Evolutionary conservation across 805 yeast genomes (phyloP), one percentile per base, ranked within the genome.

Genomic region (Yarrowia yakushimensis): DNA sequence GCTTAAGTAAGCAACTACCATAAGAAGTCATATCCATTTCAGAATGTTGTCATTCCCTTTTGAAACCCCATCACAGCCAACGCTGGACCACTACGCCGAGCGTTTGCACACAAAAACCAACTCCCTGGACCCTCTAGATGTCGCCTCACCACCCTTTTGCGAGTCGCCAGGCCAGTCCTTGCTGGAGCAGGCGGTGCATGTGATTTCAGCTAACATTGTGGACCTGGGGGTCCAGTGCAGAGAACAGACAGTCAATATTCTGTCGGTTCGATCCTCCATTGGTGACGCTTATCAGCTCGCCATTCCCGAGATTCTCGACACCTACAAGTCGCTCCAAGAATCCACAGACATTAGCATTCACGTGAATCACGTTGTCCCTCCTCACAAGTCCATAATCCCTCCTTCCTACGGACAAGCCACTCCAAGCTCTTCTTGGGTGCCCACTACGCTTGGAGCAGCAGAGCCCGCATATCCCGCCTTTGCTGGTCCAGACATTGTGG

Each of bases 351-450:
- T 64, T 20, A 48, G 50, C 18, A 66, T 66, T 15, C 66, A 65
- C 22, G 61, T 67, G 23, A 63, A 66, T 36, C 68, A 67, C 25
- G 65, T 64, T 10, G 60, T 67, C 3, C 69, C 69, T 22, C 60
- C 63, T n/a, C 67, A 65, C 41, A 52, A 61, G 33, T 54, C 45
- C 27, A 48, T 48, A 12, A 48, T 48, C 4, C 55, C 55, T 13
- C 52, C 52, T 13, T 28, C 36, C 4, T 27, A 43, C 23, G 50
- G 50, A 23, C 45, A 39, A n/a, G 45, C 28, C 3, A 25, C 45
- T 1, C 45, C 30, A 11, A 27, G 23, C 33, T 42, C 43, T 4
- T 39, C 43, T 4, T 43, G 50, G 50, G 50, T 43, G 23, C 50
- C 50, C n/a, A 43, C 50, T 10, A 27, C 33, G 2, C 5, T 27